Base-by-base conservation (phyloP, 345 rosid species). In the Hibiscus syriacus region DNA sequence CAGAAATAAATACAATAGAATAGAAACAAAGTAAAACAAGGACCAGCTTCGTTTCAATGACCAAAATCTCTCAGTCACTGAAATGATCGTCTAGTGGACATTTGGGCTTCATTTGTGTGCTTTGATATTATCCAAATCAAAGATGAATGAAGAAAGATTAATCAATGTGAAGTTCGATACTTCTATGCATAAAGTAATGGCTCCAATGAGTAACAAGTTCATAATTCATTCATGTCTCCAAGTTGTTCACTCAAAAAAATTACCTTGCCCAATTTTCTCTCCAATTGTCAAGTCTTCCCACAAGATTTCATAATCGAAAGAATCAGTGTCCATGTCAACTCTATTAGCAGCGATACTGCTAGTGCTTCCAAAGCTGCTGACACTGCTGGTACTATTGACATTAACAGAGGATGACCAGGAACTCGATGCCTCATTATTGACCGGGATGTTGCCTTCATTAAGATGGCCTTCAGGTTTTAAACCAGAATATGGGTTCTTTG, bases 191-290 rank as follows among this genome's bases (percentile, higher is more conserved):
- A 55, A 39, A 67, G 38, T 38, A 53, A 19, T 34, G 29, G 38
- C 16, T 36, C 59, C 30, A 20, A 6, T 26, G 41, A 68, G 10
- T 1, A 38, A 34, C 14, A 54, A 52, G 49, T 34, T 38, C 45
- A 55, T 36, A 54, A 52, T 23, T n/a, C 70, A 32, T 6, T 14
- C 62, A 36, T 23, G 58, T 14, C 10, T 69, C 49, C 25, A 19
- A 36, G 49, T 29, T 49, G 64, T 55, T 69, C 60, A 39, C 59
- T 0, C 2, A 71, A 76, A 66, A 67, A 73, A 38, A 4, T 74
- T 68, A 94, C 97, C 99, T 89, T 91, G 97, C 71, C 99, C 97
- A 46, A 94, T 84, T 77, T 85, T 91, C 69, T 94, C 95, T 63
- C 92, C 92, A 53, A 94, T 80, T 0, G 80, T 80, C 87, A 94